phyloP scores from a whole-genome alignment of 768 basidiomycete species.

The Pholiota molesta region DNA sequence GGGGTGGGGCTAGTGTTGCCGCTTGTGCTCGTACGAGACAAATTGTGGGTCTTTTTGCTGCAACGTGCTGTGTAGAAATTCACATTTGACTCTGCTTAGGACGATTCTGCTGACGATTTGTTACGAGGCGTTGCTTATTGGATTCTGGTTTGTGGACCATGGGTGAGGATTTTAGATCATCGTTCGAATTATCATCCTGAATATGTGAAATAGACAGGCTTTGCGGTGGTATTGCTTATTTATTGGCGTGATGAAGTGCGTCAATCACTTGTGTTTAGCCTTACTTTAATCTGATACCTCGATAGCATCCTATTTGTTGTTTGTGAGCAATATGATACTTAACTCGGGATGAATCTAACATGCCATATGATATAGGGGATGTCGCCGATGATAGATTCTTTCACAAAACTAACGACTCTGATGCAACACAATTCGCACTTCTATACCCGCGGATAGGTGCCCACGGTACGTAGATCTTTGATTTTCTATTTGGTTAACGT shows the following conservation, averaged over 20 bases:
- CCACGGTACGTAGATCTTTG: conserved; percentile 54
- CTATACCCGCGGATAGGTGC: conserved; percentile 71
- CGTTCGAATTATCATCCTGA: neutral
- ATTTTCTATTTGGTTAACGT: neutral
- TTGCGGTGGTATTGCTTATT: conserved; percentile 85
- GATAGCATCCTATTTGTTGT: conserved; percentile 82
- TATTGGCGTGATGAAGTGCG: conserved; percentile 84
- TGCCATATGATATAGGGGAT: conserved; percentile 62
- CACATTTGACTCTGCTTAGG: conserved; percentile 41
- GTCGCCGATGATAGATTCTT: conserved; percentile 94
- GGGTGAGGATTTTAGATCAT: conserved; percentile 53
- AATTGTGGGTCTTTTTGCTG: conserved; percentile 61
- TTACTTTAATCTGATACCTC: conserved; percentile 5
- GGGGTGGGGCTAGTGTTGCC: conserved; percentile 88
- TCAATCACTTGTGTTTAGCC: conserved; percentile 9
- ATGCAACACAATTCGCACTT: conserved; percentile 86
- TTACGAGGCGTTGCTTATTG: conserved; percentile 86
- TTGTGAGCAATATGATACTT: conserved; percentile 52
- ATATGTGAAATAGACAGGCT: conserved; percentile 55
- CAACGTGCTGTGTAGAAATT: neutral
- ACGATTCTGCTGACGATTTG: conserved; percentile 82
- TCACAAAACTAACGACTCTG: conserved; percentile 92
- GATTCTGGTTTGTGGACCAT: conserved; percentile 96
- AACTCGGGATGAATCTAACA: conserved; percentile 1
- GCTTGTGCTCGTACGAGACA: conserved; percentile 84